Evolutionary conservation across 306 rosid genomes (phyloP), one percentile per base, ranked within the genome.

Genomic region (Quercus variabilis): DNA sequence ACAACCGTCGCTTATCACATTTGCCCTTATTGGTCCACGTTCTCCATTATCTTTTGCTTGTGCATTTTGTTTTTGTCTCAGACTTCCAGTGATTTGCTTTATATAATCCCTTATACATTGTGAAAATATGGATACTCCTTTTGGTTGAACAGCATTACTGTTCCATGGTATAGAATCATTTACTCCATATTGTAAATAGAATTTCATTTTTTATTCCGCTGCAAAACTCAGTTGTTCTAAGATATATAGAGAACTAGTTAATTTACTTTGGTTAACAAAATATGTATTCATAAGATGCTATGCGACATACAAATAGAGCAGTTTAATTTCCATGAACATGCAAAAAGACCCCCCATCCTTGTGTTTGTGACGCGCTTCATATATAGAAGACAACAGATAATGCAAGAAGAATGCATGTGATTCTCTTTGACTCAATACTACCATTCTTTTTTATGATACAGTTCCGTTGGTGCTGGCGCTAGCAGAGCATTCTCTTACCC

Each of bases 391-490:
- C 11, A 59, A 59, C 28, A 59, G 5, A 59, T 59, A 23, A 59
- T 4, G 67, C 31, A 21, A 59, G 31, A 12, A 59, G 30, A 21
- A 59, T 26, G 25, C 31, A 23, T 59, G 67, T 60, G 15, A 60
- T 2, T 23, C 0, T 60, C 20, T 21, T 35, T 20, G 73, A 28
- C 20, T 17, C 62, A 21, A 31, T 23, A 8, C 55, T 73, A 25
- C 25, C 28, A 54, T 76, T 74, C 72, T 6, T 20, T 49, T 26
- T 69, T 21, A 55, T 43, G 17, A 20, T 77, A 31, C 81, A 85
- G 86, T 74, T 81, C 77, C 56, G 64, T 79, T 19, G 79, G 80
- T 79, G 71, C 82, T 15, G 79, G 84, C 69, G 60, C 70, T 71
- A 74, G 80, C 77, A 79, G 83, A 81, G 82, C 63, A 55, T 83